Evolutionary conservation across 495 filamentous ascomycete genomes (phyloP).

Genomic region (Darksidea phi): DNA sequence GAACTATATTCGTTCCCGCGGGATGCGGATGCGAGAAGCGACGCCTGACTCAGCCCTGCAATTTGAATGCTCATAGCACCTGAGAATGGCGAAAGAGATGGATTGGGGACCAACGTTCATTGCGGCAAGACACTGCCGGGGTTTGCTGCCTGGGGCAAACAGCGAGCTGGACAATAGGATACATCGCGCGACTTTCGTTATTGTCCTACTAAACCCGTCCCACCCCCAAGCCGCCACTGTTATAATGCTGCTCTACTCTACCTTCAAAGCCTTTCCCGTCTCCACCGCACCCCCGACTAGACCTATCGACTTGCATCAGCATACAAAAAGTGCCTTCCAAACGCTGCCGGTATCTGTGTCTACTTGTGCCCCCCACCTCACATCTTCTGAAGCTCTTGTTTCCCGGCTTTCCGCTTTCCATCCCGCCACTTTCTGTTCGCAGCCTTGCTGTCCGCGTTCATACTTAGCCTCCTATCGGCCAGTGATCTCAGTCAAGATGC

Average conservation of each 20-base stretch:
- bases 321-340: too few relatives aligned
- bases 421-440: too few relatives aligned
- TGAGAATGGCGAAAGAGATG: neutral
- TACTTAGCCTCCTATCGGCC: too few relatives aligned
- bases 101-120: neutral
- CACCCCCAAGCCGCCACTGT: neutral
- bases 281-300: too few relatives aligned
- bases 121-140: neutral
- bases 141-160: neutral
- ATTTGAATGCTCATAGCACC: neutral
- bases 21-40: conserved; percentile 1
- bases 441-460: too few relatives aligned
- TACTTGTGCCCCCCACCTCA: too few relatives aligned
- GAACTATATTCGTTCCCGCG: conserved; percentile 9
- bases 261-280: too few relatives aligned
- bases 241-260: neutral
- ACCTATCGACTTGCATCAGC: too few relatives aligned
- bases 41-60: neutral
- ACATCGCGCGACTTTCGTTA: neutral
- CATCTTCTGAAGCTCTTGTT: too few relatives aligned
- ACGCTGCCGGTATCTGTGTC: too few relatives aligned
- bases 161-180: neutral
- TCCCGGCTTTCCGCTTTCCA: too few relatives aligned
- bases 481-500: too few relatives aligned
- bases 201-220: neutral